Base-by-base conservation (phyloP, 306 rosid species). In the Dryas drummondii region DNA sequence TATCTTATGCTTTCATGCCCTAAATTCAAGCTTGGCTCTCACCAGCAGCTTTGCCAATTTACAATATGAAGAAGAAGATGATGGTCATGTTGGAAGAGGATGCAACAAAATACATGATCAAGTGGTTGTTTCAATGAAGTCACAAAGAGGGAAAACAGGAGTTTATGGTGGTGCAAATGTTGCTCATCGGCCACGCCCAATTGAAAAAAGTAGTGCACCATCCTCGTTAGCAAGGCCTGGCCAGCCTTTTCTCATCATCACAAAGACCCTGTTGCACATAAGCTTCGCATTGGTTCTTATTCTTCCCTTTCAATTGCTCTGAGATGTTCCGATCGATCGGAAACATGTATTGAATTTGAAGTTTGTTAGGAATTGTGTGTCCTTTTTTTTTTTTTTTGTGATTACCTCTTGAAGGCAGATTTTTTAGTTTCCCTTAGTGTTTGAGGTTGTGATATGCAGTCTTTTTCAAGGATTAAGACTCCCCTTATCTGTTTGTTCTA, bases 61-160 rank as follows among this genome's bases (percentile, higher is more conserved):
- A 42, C 62, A 53, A 48, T 4, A 4, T 48, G 63, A 62, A 13
- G 22, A 9, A 68, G 13, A 17, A 22, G 45, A n/a, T 32, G 37
- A 32, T 32, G 37, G 37, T 32, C 37, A 32, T 32, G 37, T 32
- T 32, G 37, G 37, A 32, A 32, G 37, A 32, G 37, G 37, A 32
- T 32, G 37, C 37, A 32, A 32, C 1, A 2, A 32, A 32, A 32
- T 2, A 32, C 3, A 32, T 32, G 37, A 32, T 40, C 46, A 22
- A 70, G 41, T 5, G 40, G 13, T 51, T 47, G 68, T 32, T 16
- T 22, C 77, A 26, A 46, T 12, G 10, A 80, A 80, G 48, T 45
- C 57, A 4, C 51, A 68, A 0, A 80, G 26, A 75, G 77, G 84
- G n/a, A 80, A 75, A 11, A 8, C 50, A 2, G 82, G 77, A 12